Percentiles rank a stretch among this genome's conserved stretches.
Evolutionary conservation across 768 basidiomycete genomes (phyloP).

Genomic region (Leccinum boreale): DNA sequence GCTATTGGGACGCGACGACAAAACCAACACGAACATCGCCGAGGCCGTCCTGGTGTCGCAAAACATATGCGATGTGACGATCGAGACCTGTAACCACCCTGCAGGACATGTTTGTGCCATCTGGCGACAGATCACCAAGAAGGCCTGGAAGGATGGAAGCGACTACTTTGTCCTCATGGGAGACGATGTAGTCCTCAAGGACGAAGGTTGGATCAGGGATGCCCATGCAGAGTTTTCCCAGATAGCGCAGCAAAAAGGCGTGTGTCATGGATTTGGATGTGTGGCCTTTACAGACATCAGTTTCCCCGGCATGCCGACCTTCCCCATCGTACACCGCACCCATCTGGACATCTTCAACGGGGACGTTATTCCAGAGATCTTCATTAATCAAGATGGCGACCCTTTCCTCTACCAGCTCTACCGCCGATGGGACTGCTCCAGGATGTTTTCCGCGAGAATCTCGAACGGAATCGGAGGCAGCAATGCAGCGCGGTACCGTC

Average conservation of each 20-base stretch:
- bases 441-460: constrained; percentile 42
- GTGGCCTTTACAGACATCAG: constrained; percentile 53
- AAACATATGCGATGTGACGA: constrained; percentile 37
- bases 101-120: constrained; percentile 49
- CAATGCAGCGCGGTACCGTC: constrained; percentile 43
- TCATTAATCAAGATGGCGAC: constrained; percentile 59
- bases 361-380: constrained; percentile 46
- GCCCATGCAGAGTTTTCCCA: constrained; percentile 37
- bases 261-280: constrained; percentile 51
- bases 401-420: constrained; percentile 60
- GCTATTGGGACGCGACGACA: constrained; percentile 25
- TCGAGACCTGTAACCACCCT: constrained; percentile 38
- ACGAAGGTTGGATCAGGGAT: constrained; percentile 51
- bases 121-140: constrained; percentile 49
- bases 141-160: constrained; percentile 46
- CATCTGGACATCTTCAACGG: constrained; percentile 57
- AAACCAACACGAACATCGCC: constrained; percentile 29
- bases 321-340: constrained; percentile 52
- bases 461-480: constrained; percentile 47
- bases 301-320: constrained; percentile 62
- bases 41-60: constrained; percentile 35
- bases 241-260: constrained; percentile 28
- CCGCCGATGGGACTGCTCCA: constrained; percentile 50
- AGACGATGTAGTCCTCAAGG: constrained; percentile 50
- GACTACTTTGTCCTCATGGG: constrained; percentile 54